A percentile compares a stretch with the other conserved stretches of the same genome.
phyloP scores from a whole-genome alignment of 768 basidiomycete genomes.

The Serendipita indica region DNA sequence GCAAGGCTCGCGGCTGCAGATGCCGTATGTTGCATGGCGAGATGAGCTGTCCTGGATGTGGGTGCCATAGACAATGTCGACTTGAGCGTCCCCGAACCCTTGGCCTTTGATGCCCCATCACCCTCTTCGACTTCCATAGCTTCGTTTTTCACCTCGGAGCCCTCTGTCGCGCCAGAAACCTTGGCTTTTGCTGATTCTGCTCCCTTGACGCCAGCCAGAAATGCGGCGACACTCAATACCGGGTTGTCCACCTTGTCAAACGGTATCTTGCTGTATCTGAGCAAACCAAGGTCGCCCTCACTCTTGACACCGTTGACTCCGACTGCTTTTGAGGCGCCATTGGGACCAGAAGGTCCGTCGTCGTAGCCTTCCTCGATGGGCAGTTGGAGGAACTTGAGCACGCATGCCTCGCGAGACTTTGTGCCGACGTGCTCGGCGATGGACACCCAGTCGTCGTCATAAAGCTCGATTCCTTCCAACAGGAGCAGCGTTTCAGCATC shows the following conservation, averaged over 20 bases:
- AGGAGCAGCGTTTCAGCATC: conserved; percentile 81
- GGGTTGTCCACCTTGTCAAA: conserved; percentile 95
- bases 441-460: conserved; percentile 89
- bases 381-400: conserved; percentile 85
- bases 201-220: conserved; percentile 82
- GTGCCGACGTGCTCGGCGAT: conserved; percentile 91
- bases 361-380: conserved; percentile 90
- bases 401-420: conserved; percentile 83
- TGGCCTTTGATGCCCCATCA: conserved; percentile 21
- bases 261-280: conserved; percentile 58
- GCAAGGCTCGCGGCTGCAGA: conserved; percentile 72
- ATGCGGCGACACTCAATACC: conserved; percentile 96
- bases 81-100: conserved; percentile 18
- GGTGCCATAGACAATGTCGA: conserved; percentile 50
- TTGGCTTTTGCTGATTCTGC: conserved; percentile 90
- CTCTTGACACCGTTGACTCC: conserved; percentile 31
- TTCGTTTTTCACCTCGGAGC: conserved; percentile 20
- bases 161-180: conserved; percentile 43
- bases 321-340: not conserved
- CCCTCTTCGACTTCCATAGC: conserved; percentile 26
- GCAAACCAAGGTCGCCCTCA: conserved; percentile 62
- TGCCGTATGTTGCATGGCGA: conserved; percentile 81
- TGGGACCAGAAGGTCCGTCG: not conserved
- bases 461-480: conserved; percentile 97
- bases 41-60: conserved; percentile 63